Conservation (phyloP, 768 basidiomycete genomes). For the Mycena rosella region DNA sequence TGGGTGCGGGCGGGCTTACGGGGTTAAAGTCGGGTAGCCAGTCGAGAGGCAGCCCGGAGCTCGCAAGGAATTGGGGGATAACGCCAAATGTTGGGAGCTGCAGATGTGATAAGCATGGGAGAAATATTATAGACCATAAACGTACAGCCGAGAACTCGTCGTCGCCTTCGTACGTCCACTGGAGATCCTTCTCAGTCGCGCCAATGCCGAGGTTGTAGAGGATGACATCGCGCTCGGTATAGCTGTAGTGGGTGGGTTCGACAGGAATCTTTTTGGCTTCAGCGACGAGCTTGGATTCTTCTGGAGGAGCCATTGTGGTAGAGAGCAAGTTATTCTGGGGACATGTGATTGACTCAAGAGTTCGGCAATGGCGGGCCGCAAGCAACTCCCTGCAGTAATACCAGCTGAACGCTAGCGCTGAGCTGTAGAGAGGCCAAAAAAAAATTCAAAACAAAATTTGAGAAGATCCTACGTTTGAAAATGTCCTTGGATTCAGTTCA, state of each 20-base stretch:
- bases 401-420: no score
- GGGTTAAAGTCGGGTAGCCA: slow-evolving; percentile 97
- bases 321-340: neutral
- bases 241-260: slow-evolving; percentile 74
- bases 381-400: no score
- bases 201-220: slow-evolving; percentile 97
- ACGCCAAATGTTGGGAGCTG: slow-evolving; percentile 96
- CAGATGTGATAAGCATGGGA: no score
- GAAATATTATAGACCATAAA: no score
- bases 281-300: slow-evolving; percentile 86
- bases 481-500: no score
- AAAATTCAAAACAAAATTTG: no score
- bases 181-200: slow-evolving; percentile 90
- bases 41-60: slow-evolving; percentile 75
- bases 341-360: neutral
- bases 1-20: slow-evolving; percentile 55
- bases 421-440: no score
- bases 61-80: slow-evolving; percentile 89
- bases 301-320: neutral
- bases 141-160: slow-evolving; percentile 89
- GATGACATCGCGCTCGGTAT: slow-evolving; percentile 91
- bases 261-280: slow-evolving; percentile 79
- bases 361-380: no score
- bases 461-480: no score
- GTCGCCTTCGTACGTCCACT: slow-evolving; percentile 77